phyloP scores from a whole-genome alignment of 805 yeast genomes.

The Barnettozyma sucrosica region DNA sequence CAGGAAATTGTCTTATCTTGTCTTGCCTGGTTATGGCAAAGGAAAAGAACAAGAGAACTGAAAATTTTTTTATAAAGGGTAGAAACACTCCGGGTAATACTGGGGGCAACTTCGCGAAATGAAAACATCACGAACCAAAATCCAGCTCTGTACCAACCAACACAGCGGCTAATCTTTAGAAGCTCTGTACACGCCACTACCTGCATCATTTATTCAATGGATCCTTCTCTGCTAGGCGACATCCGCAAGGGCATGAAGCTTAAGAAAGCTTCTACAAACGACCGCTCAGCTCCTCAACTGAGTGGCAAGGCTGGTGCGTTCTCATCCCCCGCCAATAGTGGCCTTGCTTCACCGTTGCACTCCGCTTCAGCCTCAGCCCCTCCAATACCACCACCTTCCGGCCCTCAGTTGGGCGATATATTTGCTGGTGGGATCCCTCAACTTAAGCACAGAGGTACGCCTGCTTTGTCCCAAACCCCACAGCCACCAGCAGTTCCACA shows the following conservation, averaged over 20 bases:
- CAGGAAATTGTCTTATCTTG: neutral
- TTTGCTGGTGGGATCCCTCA: constrained; percentile 25
- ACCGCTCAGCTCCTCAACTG: constrained; percentile 56
- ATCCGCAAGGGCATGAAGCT: constrained; percentile 65
- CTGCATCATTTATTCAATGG: constrained; percentile 39
- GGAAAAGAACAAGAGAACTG: neutral
- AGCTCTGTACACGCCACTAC: constrained; percentile 15
- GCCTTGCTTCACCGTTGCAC: constrained; percentile 18
- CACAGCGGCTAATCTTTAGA: constrained; percentile 36
- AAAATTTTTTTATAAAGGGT: neutral
- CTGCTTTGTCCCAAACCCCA: constrained; percentile 25
- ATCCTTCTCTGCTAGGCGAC: constrained; percentile 62
- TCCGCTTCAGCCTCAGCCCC: constrained; percentile 19
- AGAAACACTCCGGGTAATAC: neutral
- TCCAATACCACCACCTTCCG: constrained; percentile 11
- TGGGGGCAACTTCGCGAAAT: neutral
- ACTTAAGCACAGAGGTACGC: constrained; percentile 16
- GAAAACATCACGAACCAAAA: neutral
- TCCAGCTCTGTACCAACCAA: neutral
- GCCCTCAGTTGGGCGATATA: constrained; percentile 21
- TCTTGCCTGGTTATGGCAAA: neutral
- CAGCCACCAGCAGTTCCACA: constrained; percentile 27
- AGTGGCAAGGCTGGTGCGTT: constrained; percentile 18
- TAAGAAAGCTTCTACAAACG: constrained; percentile 59
- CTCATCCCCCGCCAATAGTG: constrained; percentile 7